Evolutionary conservation across 306 rosid species (phyloP).

Genomic region (Arachis hypogaea): DNA sequence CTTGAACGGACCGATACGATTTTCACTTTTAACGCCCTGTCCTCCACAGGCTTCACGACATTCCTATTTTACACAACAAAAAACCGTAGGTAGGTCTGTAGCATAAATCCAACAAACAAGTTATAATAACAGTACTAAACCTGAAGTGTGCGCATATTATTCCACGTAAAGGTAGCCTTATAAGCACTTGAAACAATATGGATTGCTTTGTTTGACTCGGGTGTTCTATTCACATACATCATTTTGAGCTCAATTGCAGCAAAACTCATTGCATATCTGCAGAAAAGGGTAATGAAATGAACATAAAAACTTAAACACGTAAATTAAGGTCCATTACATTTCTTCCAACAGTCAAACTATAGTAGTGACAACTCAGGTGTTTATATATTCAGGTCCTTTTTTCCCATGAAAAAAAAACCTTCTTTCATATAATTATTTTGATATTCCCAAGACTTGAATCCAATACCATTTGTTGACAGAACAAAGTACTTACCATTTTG

Average conservation of each 20-base stretch:
- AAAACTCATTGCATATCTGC: constrained; percentile 88
- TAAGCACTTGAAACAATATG: constrained; percentile 92
- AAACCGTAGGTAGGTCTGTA: constrained; percentile 25
- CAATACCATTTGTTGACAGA: too few species aligned
- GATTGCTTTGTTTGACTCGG: constrained; percentile 66
- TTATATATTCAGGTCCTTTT: too few species aligned
- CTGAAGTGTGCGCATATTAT: constrained; percentile 89
- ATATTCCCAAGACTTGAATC: too few species aligned
- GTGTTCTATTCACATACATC: constrained; percentile 71
- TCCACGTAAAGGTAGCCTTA: constrained; percentile 89
- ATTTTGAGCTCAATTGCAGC: constrained; percentile 73
- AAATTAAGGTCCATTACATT: constrained; percentile 23
- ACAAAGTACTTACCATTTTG: too few species aligned
- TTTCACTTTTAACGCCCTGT: constrained; percentile 89
- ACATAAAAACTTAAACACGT: constrained; percentile 5
- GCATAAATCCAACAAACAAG: constrained; percentile 16
- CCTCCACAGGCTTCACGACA: constrained; percentile 98
- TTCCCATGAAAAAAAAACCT: too few species aligned
- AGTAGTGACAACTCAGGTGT: not conserved
- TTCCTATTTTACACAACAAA: constrained; percentile 59
- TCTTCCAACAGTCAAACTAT: constrained; percentile 16
- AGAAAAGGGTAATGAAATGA: constrained; percentile 30
- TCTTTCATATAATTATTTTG: too few species aligned
- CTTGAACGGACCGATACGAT: constrained; percentile 75
- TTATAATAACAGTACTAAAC: constrained; percentile 43